Evolutionary conservation across 208 protist genomes (phyloP).

Genomic region (Histomonas meleagridis): DNA sequence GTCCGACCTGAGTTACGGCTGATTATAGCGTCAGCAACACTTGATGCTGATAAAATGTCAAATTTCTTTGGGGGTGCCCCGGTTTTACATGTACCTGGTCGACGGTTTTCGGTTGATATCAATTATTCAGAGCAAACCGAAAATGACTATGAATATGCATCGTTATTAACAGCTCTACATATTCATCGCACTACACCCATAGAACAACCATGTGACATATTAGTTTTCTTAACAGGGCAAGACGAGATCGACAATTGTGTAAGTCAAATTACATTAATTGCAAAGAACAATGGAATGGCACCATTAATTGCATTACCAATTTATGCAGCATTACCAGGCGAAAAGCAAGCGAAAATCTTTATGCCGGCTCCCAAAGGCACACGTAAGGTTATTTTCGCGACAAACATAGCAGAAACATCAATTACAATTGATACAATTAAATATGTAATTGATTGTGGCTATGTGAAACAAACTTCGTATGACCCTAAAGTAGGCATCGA

Average conservation of each 20-base stretch:
- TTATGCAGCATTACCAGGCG: constrained; percentile 43
- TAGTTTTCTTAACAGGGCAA: constrained; percentile 39
- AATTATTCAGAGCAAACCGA: not conserved
- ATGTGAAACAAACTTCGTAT: constrained; percentile 70
- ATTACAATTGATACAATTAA: constrained; percentile 81
- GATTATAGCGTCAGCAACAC: constrained; percentile 15
- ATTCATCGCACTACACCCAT: not conserved
- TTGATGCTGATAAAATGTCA: constrained; percentile 33
- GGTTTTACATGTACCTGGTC: constrained; percentile 23
- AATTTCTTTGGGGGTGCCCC: constrained; percentile 16
- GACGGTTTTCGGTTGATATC: constrained; percentile 14
- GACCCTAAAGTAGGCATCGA: constrained; percentile 63
- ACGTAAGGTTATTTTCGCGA: constrained; percentile 77
- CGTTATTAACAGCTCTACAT: not conserved
- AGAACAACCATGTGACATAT: constrained; percentile 33
- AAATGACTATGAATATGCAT: not conserved
- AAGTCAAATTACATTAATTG: not conserved
- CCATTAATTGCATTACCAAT: constrained; percentile 37
- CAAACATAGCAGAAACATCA: constrained; percentile 84
- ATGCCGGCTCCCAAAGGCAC: constrained; percentile 58
- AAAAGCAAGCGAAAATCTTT: constrained; percentile 62
- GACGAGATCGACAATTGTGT: constrained; percentile 38
- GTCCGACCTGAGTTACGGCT: not conserved
- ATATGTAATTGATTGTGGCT: constrained; percentile 79
- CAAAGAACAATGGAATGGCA: not conserved